Evolutionary conservation across 805 yeast genomes (phyloP), one percentile per base, ranked within the genome.

Genomic region (Brettanomyces sp.): DNA sequence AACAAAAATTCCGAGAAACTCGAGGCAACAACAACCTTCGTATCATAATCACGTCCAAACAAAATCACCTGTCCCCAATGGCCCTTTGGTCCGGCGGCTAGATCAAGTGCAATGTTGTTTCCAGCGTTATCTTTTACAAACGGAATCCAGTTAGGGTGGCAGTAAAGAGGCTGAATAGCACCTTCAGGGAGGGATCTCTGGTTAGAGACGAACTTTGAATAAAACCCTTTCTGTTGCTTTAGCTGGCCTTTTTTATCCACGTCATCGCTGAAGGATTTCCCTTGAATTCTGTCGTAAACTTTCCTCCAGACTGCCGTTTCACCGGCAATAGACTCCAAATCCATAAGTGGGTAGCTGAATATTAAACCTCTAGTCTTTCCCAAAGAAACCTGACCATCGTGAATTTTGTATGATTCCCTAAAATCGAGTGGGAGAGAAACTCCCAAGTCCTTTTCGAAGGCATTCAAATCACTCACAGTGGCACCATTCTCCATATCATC

Each of bases 141-240:
- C 3, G 99, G 98, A 48, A 91, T 80, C 99, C 99, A 91, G 56
- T 76, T 78, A 4, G 87, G 80, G 62, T 87, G 87, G n/a, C 96
- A 91, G 64, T 88, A 93, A 5, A 80, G 79, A 7, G 76, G 73
- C 60, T 85, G 85, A 40, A 89, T 70, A 11, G 80, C 68, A 5
- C 80, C 82, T 18, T 85, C 85, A 7, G 99, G 99, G 13, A 87
- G 71, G 0, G 93, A 81, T 48, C 72, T 73, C 65, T 83, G 82
- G 60, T 64, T 62, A 37, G 80, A 64, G 54, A 64, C 63, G 51
- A 73, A 70, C 47, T 67, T 65, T 8, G 25, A 13, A 14, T 44
- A 38, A 4, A 13, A 18, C 7, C 44, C 38, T 37, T 50, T 53
- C 32, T 56, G 59, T 28, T 53, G 54, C 14, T 52, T 52, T 4